phyloP scores from a whole-genome alignment of 2,329 filamentous ascomycete genomes.

The Coniochaeta ligniaria region DNA sequence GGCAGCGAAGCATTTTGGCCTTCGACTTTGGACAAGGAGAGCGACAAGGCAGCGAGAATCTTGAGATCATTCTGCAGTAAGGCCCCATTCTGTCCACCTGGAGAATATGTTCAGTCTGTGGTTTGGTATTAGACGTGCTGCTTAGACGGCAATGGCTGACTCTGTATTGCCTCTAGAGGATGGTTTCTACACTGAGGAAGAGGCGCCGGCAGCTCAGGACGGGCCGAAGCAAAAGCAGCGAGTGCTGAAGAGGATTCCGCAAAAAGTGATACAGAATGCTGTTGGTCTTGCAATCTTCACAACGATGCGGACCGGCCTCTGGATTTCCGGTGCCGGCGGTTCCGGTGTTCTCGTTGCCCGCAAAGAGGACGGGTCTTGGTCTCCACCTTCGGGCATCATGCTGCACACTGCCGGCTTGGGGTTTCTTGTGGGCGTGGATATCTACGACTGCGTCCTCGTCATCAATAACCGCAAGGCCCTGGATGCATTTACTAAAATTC shows the following conservation, averaged over 20 bases:
- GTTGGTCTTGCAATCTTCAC: constrained; percentile 59
- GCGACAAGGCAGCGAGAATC: constrained; percentile 69
- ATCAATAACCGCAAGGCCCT: constrained; percentile 64
- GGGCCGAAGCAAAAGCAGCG: constrained; percentile 14
- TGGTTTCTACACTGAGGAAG: constrained; percentile 5
- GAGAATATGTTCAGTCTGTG: too few relatives aligned
- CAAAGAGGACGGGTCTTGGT: constrained; percentile 56
- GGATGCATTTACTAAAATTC: constrained; percentile 58
- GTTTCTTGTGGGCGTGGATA: constrained; percentile 65
- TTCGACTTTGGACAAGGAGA: constrained; percentile 64
- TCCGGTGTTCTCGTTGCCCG: constrained; percentile 54
- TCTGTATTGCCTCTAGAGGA: too few relatives aligned
- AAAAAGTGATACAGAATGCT: constrained; percentile 42
- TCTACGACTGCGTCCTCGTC: constrained; percentile 71
- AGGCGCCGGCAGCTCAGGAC: not conserved
- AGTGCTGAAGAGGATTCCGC: constrained; percentile 23
- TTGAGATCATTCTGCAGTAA: constrained; percentile 62
- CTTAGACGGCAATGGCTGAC: too few relatives aligned
- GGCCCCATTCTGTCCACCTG: constrained; percentile 14
- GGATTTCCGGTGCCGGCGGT: constrained; percentile 49
- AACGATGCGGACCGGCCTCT: constrained; percentile 51
- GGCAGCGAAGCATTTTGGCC: constrained; percentile 73
- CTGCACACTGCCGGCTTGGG: constrained; percentile 64
- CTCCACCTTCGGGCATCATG: constrained; percentile 64
- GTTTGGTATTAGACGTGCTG: too few relatives aligned